These are phyloP conservation scores for Penicillium chermesinum DNA, from an alignment of 495 filamentous ascomycete genomes.

Conservation along the genomic window DNA sequence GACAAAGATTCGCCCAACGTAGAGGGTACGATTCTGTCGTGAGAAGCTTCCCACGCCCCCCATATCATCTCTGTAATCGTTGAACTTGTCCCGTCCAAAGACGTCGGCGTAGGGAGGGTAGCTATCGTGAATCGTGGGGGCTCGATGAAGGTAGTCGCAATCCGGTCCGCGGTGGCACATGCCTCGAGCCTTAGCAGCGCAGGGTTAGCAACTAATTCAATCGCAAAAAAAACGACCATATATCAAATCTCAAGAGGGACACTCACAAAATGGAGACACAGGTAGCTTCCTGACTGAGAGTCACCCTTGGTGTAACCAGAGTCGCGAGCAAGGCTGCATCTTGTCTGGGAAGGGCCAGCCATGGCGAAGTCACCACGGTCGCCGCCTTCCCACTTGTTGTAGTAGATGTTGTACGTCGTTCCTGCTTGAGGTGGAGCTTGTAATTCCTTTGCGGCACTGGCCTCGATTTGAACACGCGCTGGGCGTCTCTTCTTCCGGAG, in stretches of 20 bases:
- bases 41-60: constrained; percentile 76
- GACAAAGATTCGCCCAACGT: constrained; percentile 88
- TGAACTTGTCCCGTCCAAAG: constrained; percentile 52
- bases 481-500: constrained; percentile 48
- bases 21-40: constrained; percentile 84
- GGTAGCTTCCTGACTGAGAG: constrained; percentile 71
- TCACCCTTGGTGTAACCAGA: constrained; percentile 88
- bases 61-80: constrained; percentile 60
- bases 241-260: background rate
- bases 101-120: constrained; percentile 89
- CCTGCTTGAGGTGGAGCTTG: constrained; percentile 87
- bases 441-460: constrained; percentile 65
- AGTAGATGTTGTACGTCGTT: constrained; percentile 88
- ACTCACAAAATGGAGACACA: constrained; percentile 49
- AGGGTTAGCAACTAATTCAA: constrained; percentile 42
- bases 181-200: constrained; percentile 65
- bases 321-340: constrained; percentile 79
- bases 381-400: constrained; percentile 89
- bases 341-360: constrained; percentile 64
- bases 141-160: constrained; percentile 89
- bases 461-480: constrained; percentile 70
- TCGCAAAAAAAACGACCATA: no score
- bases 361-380: constrained; percentile 83
- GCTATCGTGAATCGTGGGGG: constrained; percentile 76
- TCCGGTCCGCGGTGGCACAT: constrained; percentile 81